Evolutionary conservation across 805 yeast species (phyloP).

Genomic region (Scheffersomyces coipomensis): DNA sequence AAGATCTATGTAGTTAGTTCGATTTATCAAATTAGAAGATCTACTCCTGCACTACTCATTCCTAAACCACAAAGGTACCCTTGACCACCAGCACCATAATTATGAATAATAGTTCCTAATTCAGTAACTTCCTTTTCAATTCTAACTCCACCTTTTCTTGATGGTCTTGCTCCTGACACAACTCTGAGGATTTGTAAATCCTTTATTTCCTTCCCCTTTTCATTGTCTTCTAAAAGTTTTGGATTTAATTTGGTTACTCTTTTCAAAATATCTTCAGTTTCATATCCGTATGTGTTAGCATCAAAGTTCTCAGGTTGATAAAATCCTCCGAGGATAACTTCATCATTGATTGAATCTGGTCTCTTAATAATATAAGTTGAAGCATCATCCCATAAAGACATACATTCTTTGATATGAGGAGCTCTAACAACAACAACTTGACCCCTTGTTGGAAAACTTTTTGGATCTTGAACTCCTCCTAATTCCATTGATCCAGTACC

Average conservation of each 20-base stretch:
- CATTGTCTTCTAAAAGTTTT: slow-evolving; percentile 40
- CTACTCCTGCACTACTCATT: slow-evolving; percentile 52
- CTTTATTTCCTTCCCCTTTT: slow-evolving; percentile 26
- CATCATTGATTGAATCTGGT: slow-evolving; percentile 57
- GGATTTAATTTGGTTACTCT: slow-evolving; percentile 57
- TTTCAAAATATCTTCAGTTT: slow-evolving; percentile 59
- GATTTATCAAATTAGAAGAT: too few species aligned
- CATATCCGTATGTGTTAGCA: slow-evolving; percentile 55
- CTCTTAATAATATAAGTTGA: slow-evolving; percentile 73
- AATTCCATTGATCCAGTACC: slow-evolving; percentile 67
- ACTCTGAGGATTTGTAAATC: slow-evolving; percentile 56
- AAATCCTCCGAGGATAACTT: slow-evolving; percentile 74
- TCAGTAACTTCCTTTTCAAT: slow-evolving; percentile 52
- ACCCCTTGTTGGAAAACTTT: slow-evolving; percentile 73
- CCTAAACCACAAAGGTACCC: slow-evolving; percentile 69
- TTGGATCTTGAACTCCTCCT: slow-evolving; percentile 63
- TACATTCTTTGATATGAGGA: slow-evolving; percentile 62
- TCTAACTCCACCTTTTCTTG: slow-evolving; percentile 73
- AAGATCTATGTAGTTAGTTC: too few species aligned
- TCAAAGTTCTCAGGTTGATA: slow-evolving; percentile 63
- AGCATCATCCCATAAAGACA: slow-evolving; percentile 56
- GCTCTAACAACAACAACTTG: slow-evolving; percentile 74
- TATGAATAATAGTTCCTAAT: slow-evolving; percentile 48
- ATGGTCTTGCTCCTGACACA: slow-evolving; percentile 75
- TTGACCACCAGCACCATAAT: slow-evolving; percentile 69